Conservation (phyloP, 768 basidiomycete genomes). For the Xerocomus brunneocitrinus region DNA sequence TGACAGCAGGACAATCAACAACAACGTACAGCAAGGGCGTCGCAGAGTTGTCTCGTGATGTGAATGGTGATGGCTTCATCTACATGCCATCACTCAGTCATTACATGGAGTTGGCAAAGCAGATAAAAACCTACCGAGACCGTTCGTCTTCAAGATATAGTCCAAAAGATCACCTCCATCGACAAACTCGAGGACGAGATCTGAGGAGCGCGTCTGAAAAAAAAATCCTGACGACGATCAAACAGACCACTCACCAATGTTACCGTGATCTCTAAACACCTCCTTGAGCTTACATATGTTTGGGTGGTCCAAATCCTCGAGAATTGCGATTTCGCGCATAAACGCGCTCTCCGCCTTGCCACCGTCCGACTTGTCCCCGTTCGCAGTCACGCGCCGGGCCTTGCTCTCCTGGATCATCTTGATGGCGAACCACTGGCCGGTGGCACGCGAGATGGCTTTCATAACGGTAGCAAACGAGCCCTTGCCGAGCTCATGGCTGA, state of each 20-base stretch:
- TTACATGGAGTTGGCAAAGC: background rate
- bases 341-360: constrained; percentile 39
- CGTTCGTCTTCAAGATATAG: constrained; percentile 57
- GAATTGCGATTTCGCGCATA: constrained; percentile 72
- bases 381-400: constrained; percentile 37
- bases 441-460: constrained; percentile 68
- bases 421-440: constrained; percentile 76
- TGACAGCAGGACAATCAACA: background rate
- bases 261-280: constrained; percentile 62
- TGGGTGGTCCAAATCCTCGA: constrained; percentile 69
- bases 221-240: background rate
- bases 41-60: constrained; percentile 80
- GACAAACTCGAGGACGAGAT: constrained; percentile 79
- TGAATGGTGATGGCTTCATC: constrained; percentile 57
- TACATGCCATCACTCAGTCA: constrained; percentile 17
- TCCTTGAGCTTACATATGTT: constrained; percentile 82
- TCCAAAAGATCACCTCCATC: constrained; percentile 88
- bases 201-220: constrained; percentile 39
- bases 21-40: constrained; percentile 60
- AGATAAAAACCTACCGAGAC: constrained; percentile 49
- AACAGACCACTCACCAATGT: constrained; percentile 45
- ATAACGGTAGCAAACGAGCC: constrained; percentile 91
- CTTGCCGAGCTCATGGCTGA: constrained; percentile 71
- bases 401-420: constrained; percentile 72
- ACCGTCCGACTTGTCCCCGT: constrained; percentile 27